Conservation (phyloP, 1,284 basidiomycete species). For the Rhizopogon hawkerae region DNA sequence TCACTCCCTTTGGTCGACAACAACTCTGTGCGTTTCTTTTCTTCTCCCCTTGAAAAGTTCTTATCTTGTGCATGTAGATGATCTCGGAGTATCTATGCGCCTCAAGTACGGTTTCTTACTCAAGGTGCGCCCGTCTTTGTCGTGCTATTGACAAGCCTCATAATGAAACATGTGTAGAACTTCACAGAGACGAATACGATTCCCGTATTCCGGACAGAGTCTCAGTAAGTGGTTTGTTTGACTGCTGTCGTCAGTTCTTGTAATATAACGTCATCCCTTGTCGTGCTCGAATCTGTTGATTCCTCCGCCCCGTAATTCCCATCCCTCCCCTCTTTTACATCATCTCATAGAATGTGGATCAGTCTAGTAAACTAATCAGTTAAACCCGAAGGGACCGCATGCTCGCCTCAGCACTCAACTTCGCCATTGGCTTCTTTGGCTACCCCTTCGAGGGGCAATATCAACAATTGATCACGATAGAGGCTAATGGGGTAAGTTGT, state of each 20-base stretch:
- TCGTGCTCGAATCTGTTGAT: neutral
- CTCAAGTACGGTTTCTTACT: constrained; percentile 77
- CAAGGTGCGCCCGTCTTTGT: constrained; percentile 33
- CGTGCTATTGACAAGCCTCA: neutral
- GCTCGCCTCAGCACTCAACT: constrained; percentile 76
- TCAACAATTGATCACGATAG: constrained; percentile 74
- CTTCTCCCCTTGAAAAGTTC: neutral
- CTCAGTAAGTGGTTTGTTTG: constrained; percentile 47
- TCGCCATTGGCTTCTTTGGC: constrained; percentile 83
- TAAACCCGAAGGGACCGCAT: constrained; percentile 56
- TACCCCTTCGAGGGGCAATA: constrained; percentile 73
- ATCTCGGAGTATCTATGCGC: constrained; percentile 64
- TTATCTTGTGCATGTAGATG: constrained; percentile 33
- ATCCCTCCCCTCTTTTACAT: neutral
- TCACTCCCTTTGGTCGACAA: constrained; percentile 77
- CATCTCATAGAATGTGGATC: neutral
- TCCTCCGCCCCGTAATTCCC: too few species aligned
- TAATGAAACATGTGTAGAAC: constrained; percentile 36
- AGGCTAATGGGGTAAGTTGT: constrained; percentile 47
- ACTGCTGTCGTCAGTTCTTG: neutral
- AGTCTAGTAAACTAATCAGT: neutral
- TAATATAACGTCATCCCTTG: neutral
- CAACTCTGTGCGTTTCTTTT: constrained; percentile 51
- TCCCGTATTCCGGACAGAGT: constrained; percentile 84
- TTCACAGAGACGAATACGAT: constrained; percentile 64